Percentiles rank a stretch among this genome's conserved stretches.
phyloP scores from a whole-genome alignment of 352 stramenopile genomes.

The Globisporangium middletonii region DNA sequence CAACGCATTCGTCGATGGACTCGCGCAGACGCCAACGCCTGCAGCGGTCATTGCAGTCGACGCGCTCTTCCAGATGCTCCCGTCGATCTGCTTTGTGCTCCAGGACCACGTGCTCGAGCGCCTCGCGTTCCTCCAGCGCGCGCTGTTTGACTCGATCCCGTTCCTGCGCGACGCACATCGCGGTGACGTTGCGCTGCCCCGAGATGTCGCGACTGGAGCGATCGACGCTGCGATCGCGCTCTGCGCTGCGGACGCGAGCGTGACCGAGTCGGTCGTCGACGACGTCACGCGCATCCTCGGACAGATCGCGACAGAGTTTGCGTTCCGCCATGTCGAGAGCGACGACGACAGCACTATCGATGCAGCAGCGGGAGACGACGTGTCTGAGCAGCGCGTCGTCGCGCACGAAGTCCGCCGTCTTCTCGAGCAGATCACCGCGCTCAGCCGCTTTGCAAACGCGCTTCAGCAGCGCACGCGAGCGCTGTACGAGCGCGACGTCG shows the following conservation, averaged over 20 bases:
- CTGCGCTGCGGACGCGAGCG: neutral
- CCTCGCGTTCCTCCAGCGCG: conserved; percentile 22
- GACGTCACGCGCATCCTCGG: conserved; percentile 28
- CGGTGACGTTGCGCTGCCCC: conserved; percentile 18
- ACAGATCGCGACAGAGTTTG: conserved; percentile 26
- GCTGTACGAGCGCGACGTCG: conserved; percentile 21
- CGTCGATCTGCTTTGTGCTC: conserved; percentile 36
- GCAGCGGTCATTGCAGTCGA: conserved; percentile 18
- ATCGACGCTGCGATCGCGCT: conserved; percentile 25
- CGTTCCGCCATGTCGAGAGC: conserved; percentile 22
- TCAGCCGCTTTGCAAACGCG: conserved; percentile 30
- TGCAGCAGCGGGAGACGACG: conserved; percentile 7
- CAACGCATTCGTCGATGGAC: conserved; percentile 29
- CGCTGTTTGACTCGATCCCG: conserved; percentile 28
- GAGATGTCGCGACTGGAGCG: conserved; percentile 15
- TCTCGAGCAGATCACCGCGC: conserved; percentile 23
- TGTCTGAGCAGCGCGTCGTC: conserved; percentile 25
- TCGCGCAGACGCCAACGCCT: conserved; percentile 18
- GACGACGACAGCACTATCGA: neutral
- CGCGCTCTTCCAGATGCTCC: conserved; percentile 26
- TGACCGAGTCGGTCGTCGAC: conserved; percentile 22
- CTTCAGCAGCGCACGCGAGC: conserved; percentile 19
- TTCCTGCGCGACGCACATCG: conserved; percentile 29
- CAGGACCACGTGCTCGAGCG: conserved; percentile 33
- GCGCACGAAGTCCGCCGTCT: conserved; percentile 17